Evolutionary conservation across 345 rosid species (phyloP).

Genomic region (Citrus inodora): DNA sequence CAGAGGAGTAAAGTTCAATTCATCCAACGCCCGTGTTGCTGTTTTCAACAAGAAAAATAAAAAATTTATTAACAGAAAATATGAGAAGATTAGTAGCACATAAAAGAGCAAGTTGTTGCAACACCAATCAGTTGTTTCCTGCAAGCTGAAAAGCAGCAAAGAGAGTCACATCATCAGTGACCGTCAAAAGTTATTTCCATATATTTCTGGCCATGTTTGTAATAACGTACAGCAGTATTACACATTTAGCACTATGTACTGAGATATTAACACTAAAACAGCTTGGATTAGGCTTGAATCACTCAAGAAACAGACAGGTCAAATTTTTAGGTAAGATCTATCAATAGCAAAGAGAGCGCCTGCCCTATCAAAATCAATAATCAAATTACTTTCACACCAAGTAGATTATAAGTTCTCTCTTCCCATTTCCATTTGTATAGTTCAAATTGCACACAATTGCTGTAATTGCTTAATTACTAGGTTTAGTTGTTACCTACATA

Average conservation of each 20-base stretch:
- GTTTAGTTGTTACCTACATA: too few relatives aligned
- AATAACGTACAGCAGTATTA: neutral
- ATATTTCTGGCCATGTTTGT: neutral
- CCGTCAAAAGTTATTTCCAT: neutral
- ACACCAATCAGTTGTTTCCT: neutral
- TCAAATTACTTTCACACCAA: neutral
- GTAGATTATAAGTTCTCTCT: neutral
- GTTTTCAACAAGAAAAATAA: slow-evolving; percentile 8
- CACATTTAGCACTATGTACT: neutral
- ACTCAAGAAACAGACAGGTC: neutral
- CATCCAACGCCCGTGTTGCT: slow-evolving; percentile 82
- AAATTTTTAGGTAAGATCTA: neutral
- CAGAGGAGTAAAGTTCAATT: slow-evolving; percentile 70
- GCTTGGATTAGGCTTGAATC: neutral
- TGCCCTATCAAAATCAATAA: neutral
- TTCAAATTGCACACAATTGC: neutral
- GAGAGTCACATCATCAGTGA: neutral
- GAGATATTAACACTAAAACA: neutral
- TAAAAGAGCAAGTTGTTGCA: neutral
- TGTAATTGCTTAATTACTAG: neutral
- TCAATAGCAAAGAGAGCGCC: neutral
- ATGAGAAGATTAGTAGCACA: neutral
- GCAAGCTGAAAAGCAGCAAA: neutral
- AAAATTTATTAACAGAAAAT: neutral
- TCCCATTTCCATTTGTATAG: neutral